phyloP scores from a whole-genome alignment of 495 filamentous ascomycete genomes.

The Chaetomidium leptoderma region DNA sequence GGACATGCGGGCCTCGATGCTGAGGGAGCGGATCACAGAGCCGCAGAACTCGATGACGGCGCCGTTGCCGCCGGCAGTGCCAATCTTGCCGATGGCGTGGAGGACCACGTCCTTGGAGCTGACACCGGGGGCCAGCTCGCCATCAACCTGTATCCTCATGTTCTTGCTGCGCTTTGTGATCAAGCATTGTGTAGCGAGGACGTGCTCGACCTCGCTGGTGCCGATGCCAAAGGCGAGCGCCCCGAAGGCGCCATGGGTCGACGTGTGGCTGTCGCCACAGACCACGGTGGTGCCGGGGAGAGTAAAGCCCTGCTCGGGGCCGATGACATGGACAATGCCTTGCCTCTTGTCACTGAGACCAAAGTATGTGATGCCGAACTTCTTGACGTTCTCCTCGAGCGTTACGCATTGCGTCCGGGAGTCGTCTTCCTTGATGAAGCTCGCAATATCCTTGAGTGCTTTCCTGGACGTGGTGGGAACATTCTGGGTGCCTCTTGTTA shows the following conservation, averaged over 20 bases:
- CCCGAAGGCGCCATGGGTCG: constrained; percentile 95
- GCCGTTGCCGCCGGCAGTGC: constrained; percentile 91
- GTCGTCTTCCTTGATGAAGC: constrained; percentile 90
- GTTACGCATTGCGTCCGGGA: constrained; percentile 91
- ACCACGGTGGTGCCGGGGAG: constrained; percentile 96
- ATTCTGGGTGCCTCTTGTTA: constrained; percentile 55
- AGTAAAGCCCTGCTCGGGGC: constrained; percentile 98
- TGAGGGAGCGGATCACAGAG: constrained; percentile 80
- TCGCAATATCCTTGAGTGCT: constrained; percentile 77
- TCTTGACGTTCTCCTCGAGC: constrained; percentile 94
- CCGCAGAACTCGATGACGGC: constrained; percentile 96
- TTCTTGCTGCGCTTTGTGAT: constrained; percentile 96
- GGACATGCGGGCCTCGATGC: constrained; percentile 98
- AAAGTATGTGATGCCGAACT: constrained; percentile 95
- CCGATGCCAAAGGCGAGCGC: constrained; percentile 95
- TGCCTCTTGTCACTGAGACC: constrained; percentile 94
- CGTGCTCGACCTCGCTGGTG: constrained; percentile 97
- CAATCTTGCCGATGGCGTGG: constrained; percentile 88
- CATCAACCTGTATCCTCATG: constrained; percentile 95
- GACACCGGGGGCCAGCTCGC: constrained; percentile 82
- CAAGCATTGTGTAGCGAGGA: constrained; percentile 90
- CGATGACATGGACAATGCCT: constrained; percentile 97
- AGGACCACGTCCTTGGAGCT: constrained; percentile 96
- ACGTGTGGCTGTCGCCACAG: constrained; percentile 96
- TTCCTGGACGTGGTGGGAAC: constrained; percentile 86